Conservation (phyloP, 805 yeast genomes). For the Candida easanensis region DNA sequence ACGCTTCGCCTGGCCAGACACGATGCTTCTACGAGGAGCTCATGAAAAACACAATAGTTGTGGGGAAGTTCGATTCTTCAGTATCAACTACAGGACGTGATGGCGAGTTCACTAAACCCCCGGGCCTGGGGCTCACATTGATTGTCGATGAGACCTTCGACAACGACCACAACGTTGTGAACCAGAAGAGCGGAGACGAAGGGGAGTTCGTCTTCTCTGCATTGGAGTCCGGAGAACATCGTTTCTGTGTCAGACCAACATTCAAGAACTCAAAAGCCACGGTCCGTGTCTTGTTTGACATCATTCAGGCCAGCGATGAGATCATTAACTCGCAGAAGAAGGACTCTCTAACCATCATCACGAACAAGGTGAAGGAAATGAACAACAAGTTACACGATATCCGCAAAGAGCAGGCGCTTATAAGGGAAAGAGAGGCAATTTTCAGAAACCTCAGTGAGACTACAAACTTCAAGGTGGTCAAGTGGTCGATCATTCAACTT, state of each 20-base stretch:
- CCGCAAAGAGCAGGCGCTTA: conserved; percentile 60
- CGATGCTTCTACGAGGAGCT: conserved; percentile 85
- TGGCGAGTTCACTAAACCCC: conserved; percentile 1
- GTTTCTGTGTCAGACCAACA: conserved; percentile 66
- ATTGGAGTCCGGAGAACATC: conserved; percentile 80
- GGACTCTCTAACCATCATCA: conserved; percentile 49
- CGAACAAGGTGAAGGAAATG: conserved; percentile 53
- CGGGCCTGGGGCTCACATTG: conserved; percentile 4
- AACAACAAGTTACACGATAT: conserved; percentile 56
- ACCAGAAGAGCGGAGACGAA: conserved; percentile 56
- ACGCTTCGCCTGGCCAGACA: conserved; percentile 69
- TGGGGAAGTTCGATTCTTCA: conserved; percentile 71
- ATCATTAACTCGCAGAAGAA: conserved; percentile 61
- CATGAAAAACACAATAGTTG: conserved; percentile 73
- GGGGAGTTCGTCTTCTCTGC: conserved; percentile 83
- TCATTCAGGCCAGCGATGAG: conserved; percentile 65
- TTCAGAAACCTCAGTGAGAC: conserved; percentile 78
- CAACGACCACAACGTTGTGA: conserved; percentile 72
- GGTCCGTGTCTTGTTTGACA: conserved; percentile 72
- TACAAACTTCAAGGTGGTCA: conserved; percentile 69
- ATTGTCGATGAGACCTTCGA: conserved; percentile 66
- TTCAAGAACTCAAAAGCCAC: conserved; percentile 39
- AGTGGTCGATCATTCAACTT: conserved; percentile 74
- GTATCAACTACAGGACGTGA: conserved; percentile 43
- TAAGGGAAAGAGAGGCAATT: conserved; percentile 63